A percentile compares a stretch with the other conserved stretches of the same genome.
Conservation (phyloP, 345 rosid genomes). For the Bretschneidera sinensis region DNA sequence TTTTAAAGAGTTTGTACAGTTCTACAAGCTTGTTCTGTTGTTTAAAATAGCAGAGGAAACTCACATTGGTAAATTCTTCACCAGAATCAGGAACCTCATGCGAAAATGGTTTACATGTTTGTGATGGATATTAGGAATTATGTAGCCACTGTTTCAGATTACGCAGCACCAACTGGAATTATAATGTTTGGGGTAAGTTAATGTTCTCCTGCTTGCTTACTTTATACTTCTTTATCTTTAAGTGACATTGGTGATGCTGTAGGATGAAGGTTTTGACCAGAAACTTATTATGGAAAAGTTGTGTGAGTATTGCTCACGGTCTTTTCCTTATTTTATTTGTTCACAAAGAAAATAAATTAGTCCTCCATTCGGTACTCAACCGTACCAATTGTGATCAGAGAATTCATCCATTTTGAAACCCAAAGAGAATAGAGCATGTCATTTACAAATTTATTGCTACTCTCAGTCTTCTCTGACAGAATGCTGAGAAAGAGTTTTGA, state of each 20-base stretch:
- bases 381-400: too few relatives aligned
- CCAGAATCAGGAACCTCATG: constrained; percentile 31
- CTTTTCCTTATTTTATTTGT: neutral
- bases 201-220: constrained; percentile 12
- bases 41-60: constrained; percentile 11
- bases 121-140: constrained; percentile 53
- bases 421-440: too few relatives aligned
- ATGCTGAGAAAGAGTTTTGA: neutral
- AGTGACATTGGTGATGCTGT: constrained; percentile 20
- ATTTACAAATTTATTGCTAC: too few relatives aligned
- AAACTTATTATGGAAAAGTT: constrained; percentile 48
- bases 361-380: neutral
- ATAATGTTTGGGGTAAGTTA: constrained; percentile 68
- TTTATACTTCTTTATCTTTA: constrained; percentile 1
- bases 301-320: constrained; percentile 45
- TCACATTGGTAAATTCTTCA: constrained; percentile 2
- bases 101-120: constrained; percentile 40
- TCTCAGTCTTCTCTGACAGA: too few relatives aligned
- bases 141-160: constrained; percentile 47
- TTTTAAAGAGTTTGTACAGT: neutral
- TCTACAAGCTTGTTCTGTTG: neutral
- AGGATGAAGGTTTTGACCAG: constrained; percentile 40
- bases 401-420: too few relatives aligned
- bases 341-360: too few relatives aligned
- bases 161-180: constrained; percentile 52